These are phyloP conservation scores for Cercospora beticola DNA, from an alignment of 2,329 filamentous ascomycete genomes.

Conservation along the genomic window DNA sequence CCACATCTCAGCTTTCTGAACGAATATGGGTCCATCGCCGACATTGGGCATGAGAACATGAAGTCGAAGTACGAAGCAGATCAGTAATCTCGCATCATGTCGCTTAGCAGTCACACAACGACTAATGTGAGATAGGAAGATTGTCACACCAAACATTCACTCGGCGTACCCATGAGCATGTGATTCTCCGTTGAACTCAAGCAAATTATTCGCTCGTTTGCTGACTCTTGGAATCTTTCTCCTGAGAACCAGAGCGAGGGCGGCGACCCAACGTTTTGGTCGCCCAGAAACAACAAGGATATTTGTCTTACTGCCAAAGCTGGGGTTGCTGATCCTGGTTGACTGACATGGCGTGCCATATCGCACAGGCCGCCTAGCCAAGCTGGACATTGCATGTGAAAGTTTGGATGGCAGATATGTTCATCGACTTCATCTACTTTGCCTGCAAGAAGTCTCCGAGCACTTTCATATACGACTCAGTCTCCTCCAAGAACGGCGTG, in stretches of 20 bases:
- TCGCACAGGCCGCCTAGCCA: background rate
- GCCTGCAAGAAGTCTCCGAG: constrained; percentile 22
- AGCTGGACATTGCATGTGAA: background rate
- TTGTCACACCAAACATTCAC: background rate
- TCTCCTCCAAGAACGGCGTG: constrained; percentile 43
- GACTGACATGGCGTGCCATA: background rate
- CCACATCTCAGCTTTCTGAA: background rate
- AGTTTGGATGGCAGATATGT: background rate
- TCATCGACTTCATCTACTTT: background rate
- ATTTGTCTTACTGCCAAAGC: background rate
- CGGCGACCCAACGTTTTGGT: background rate
- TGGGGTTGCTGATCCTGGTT: background rate
- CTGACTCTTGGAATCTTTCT: background rate
- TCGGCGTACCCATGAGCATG: background rate
- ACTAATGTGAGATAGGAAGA: background rate
- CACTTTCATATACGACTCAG: constrained; percentile 39
- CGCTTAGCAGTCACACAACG: background rate
- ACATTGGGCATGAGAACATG: background rate
- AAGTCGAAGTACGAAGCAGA: background rate
- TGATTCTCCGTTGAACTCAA: background rate
- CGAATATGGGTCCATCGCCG: background rate
- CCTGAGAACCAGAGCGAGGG: background rate
- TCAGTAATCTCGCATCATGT: background rate
- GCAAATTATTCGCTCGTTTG: background rate
- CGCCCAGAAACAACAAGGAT: background rate